Percentiles rank a stretch among this genome's conserved stretches.
Evolutionary conservation across 352 stramenopile genomes (phyloP).

Genomic region (Phytophthora rubi): DNA sequence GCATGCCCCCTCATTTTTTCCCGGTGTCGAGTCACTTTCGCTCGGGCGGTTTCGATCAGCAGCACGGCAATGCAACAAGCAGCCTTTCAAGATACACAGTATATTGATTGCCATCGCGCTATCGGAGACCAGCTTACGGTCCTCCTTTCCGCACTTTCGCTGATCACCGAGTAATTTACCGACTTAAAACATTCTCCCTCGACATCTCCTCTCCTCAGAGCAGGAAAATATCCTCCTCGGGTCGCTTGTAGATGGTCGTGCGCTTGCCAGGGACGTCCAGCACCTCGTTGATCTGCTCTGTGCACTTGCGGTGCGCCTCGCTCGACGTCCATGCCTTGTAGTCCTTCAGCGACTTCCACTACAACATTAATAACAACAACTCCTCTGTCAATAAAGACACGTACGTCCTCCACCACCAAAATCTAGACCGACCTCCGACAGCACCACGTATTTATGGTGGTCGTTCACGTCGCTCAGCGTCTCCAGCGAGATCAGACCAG

Average conservation of each 20-base stretch:
- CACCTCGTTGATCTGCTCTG: conserved; percentile 85
- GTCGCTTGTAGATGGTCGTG: conserved; percentile 84
- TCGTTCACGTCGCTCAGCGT: conserved; percentile 84
- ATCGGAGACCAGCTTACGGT: background rate
- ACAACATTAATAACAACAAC: conserved; percentile 9
- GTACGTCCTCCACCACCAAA: background rate
- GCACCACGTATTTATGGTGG: conserved; percentile 89
- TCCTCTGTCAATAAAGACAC: background rate
- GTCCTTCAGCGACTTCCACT: conserved; percentile 85
- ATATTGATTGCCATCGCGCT: conserved; percentile 18
- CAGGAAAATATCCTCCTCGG: conserved; percentile 87
- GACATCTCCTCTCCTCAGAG: conserved; percentile 41
- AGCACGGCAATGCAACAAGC: background rate
- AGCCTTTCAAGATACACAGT: conserved; percentile 16
- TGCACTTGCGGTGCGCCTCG: conserved; percentile 84
- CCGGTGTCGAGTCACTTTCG: background rate
- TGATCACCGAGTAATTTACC: conserved; percentile 23
- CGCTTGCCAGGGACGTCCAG: conserved; percentile 87
- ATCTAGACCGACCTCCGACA: conserved; percentile 67
- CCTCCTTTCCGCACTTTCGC: background rate
- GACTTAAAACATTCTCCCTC: conserved; percentile 9
- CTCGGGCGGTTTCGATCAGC: background rate
- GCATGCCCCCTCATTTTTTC: background rate
- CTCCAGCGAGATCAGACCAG: conserved; percentile 80
- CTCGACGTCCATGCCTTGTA: conserved; percentile 82